phyloP scores from a whole-genome alignment of 202 grass and related monocot genomes.

The Hordeum pubiflorum region DNA sequence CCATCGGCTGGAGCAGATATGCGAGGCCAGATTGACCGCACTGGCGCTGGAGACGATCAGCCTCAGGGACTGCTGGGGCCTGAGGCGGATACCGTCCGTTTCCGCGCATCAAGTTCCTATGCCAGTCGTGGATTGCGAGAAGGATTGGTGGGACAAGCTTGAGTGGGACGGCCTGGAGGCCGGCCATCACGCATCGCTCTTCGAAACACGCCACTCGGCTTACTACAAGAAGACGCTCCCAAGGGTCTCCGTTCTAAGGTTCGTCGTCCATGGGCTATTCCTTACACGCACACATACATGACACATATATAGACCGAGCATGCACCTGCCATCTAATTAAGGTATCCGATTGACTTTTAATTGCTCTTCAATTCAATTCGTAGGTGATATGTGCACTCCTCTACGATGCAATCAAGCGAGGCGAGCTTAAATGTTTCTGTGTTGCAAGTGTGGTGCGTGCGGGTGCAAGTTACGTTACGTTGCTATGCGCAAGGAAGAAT shows the following conservation, averaged over 20 bases:
- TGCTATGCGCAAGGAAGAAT: background rate
- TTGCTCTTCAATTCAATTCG: background rate
- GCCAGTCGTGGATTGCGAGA: background rate
- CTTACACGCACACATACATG: too few species aligned
- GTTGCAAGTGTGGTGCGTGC: background rate
- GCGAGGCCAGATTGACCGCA: background rate
- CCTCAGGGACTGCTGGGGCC: background rate
- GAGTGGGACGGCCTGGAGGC: background rate
- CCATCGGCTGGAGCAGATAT: background rate
- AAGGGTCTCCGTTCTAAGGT: background rate
- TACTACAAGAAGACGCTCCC: background rate
- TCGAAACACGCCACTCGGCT: background rate
- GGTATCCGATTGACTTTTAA: background rate
- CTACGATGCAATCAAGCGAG: background rate
- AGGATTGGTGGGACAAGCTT: background rate
- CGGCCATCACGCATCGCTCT: background rate
- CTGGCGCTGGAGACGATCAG: background rate
- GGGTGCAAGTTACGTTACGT: background rate
- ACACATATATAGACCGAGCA: background rate
- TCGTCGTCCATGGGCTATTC: background rate
- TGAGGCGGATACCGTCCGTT: background rate
- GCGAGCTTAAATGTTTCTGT: background rate
- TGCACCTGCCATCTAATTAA: background rate
- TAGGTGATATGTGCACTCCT: background rate
- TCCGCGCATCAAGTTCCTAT: background rate